Base-by-base conservation (phyloP, 441 rosid genomes). In the Omphalea diandra region DNA sequence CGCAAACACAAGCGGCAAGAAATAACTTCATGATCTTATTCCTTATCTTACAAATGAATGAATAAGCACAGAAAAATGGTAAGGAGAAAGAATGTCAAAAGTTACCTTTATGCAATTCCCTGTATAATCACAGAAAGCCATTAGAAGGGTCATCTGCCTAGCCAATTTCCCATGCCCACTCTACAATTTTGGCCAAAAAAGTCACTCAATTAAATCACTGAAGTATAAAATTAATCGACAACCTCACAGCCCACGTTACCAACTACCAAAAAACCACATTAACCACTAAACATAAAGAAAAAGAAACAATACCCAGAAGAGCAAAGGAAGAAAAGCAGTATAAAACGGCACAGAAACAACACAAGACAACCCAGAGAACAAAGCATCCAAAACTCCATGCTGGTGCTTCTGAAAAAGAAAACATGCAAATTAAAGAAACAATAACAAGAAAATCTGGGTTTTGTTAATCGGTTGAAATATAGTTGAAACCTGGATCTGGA, bases 161-260 rank as follows among this genome's bases (percentile, higher is more conserved):
- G 98, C 99, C 82, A 95, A 84, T 87, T 90, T 90, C 32, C 89
- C 96, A 87, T 95, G 98, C 24, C 99, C 99, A 73, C 96, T 93
- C 99, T 95, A 77, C 77, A 81, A 33, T 60, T 22, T 17, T n/a
- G 67, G 67, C 31, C 41, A 60, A 61, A 60, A 71, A 77, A 68
- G 1, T 8, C 63, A 53, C 10, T 26, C 24, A 67, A 60, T 46
- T 35, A 32, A 46, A 65, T 73, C 44, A 33, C 56, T 52, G 64
- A 32, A 35, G n/a, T 20, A 32, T 31, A 29, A 52, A 69, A 73
- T 20, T 68, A 8, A 55, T 41, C 54, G 67, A 26, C 59, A 64
- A 66, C 67, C 31, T 2, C 63, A 33, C 4, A 14, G 7, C 11
- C 8, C 18, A 9, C 35, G 69, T 22, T 6, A 36, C 24, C n/a